Percentiles rank a stretch among this genome's conserved stretches.
These are phyloP conservation scores for Xylaria longipes DNA, from an alignment of 495 filamentous ascomycete species.

Conservation along the genomic window DNA sequence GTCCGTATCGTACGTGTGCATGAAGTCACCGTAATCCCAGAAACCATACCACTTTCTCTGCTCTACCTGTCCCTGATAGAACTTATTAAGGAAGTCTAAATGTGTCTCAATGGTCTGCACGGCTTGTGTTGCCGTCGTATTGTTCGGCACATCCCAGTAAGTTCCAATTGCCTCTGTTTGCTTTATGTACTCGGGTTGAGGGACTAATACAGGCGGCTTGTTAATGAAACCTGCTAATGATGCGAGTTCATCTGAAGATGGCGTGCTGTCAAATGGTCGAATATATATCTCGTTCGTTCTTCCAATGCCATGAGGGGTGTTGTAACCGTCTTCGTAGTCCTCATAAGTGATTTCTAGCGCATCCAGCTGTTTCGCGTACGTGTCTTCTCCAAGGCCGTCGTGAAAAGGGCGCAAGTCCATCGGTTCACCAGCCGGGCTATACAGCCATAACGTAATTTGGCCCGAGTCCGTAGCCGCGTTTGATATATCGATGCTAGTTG, in stretches of 20 bases:
- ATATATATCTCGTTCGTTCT: constrained; percentile 55
- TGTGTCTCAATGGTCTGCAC: constrained; percentile 45
- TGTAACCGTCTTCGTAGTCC: constrained; percentile 55
- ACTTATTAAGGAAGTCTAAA: constrained; percentile 52
- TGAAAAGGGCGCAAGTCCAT: constrained; percentile 58
- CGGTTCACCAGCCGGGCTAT: constrained; percentile 53
- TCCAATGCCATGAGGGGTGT: constrained; percentile 55
- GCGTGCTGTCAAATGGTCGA: constrained; percentile 49
- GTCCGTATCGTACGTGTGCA: constrained; percentile 58
- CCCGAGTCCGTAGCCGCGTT: constrained; percentile 47
- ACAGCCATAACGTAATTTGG: constrained; percentile 56
- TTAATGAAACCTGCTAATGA: constrained; percentile 42
- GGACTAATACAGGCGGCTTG: constrained; percentile 47
- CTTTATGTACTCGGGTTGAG: constrained; percentile 48
- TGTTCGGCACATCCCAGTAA: constrained; percentile 48
- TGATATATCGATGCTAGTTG: constrained; percentile 52
- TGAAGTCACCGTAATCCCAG: constrained; percentile 58
- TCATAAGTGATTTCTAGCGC: constrained; percentile 63
- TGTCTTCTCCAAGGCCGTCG: constrained; percentile 53
- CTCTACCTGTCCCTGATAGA: constrained; percentile 53
- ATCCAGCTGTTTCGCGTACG: constrained; percentile 55
- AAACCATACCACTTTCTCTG: constrained; percentile 59
- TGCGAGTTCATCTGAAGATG: constrained; percentile 42
- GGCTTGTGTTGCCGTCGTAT: constrained; percentile 26
- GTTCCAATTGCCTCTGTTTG: constrained; percentile 48